Base-by-base conservation (phyloP, 2,329 filamentous ascomycete species). In the Magnaporthiopsis rhizophila region DNA sequence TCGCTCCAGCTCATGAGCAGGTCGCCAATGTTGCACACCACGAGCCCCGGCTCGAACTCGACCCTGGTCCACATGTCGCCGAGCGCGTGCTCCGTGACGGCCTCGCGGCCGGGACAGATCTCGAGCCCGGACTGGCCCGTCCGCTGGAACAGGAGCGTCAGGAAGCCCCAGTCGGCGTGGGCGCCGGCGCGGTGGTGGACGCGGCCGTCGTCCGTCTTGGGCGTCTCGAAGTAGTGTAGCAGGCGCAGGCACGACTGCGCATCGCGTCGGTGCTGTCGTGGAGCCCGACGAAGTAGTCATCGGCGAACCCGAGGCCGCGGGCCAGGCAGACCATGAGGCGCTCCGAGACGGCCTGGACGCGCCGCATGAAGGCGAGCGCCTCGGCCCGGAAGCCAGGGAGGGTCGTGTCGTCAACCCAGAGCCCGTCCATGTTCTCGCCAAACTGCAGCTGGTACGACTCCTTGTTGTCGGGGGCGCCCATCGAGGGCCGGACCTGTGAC, bases 1-100 rank as follows among this genome's bases (percentile, higher is more conserved):
- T 89, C 86, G 34, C 80, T 84, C 85, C 86, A 88, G 58, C 78
- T 82, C 86, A 89, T 88, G 21, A 89, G 76, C 64, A 89, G 75
- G 70, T 89, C 86, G 4, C 86, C 86, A 70, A 88, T 86, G 68
- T 88, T 88, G 73, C 86, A 88, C 11, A 89, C 82, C 64, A 86
- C 84, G 66, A 81, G 81, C 0, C 80, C 83, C 0, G 76, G 76
- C 2, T 71, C 74, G 7, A 82, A 82, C 66, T 84, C 80, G n/a
- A 89, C 80, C 65, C 84, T 84, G 12, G 86, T 89, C 86, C 86
- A 89, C 0, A 73, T 74, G 69, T 88, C 85, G 1, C 84, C 83
- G 59, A 81, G 78, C 0, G 80, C 86, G 67, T 86, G 88, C 3
- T 80, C 78, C 0, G 85, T 88, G 9, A 82, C 80, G 3, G 79